Conservation (phyloP, 2,329 filamentous ascomycete species). For the Pezicula radicicola region DNA sequence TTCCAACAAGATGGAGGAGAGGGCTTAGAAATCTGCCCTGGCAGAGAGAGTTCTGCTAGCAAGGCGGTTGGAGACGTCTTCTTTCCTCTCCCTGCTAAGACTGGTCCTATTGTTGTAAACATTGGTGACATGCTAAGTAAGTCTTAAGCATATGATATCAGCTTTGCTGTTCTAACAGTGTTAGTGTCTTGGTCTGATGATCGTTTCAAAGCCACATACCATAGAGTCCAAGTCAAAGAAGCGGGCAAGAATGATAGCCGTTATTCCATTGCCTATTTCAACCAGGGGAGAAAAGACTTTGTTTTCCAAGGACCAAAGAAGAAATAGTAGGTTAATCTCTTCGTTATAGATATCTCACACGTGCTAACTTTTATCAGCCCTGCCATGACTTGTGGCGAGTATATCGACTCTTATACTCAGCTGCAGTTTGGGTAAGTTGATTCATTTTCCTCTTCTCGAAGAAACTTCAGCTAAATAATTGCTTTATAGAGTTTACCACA, state of each 20-base stretch:
- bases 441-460: no score
- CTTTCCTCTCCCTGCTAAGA: constrained; percentile 14
- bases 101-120: constrained; percentile 56
- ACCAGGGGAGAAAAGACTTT: constrained; percentile 54
- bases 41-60: constrained; percentile 51
- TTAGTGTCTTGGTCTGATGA: constrained; percentile 60
- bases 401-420: not conserved
- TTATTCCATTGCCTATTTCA: constrained; percentile 63
- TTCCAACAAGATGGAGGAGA: constrained; percentile 58
- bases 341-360: not conserved
- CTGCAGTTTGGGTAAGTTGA: not conserved
- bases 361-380: not conserved
- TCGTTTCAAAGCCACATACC: constrained; percentile 61
- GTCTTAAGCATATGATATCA: not conserved
- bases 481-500: no score
- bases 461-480: no score
- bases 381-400: not conserved
- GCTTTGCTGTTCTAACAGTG: not conserved
- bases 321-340: constrained; percentile 24
- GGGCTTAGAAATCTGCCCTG: constrained; percentile 59
- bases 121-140: constrained; percentile 57
- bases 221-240: constrained; percentile 41
- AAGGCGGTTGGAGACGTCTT: constrained; percentile 58
- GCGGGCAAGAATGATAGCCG: constrained; percentile 42
- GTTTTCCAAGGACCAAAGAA: constrained; percentile 55